These are phyloP conservation scores for Stenogyne calaminthoides DNA, from an alignment of 305 asterid genomes.

Conservation along the genomic window DNA sequence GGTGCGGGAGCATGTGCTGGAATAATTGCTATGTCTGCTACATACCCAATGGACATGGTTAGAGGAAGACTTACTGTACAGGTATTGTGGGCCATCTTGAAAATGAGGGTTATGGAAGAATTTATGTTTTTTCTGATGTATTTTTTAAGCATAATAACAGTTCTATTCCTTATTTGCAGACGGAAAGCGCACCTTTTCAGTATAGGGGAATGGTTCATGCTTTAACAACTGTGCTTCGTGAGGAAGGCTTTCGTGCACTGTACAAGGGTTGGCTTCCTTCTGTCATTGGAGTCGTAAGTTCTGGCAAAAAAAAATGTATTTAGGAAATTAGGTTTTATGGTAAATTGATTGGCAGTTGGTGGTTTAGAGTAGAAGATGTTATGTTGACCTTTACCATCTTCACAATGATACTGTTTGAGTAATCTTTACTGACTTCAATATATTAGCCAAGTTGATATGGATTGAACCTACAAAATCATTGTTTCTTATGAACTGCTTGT, in stretches of 20 bases:
- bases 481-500: neutral
- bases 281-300: constrained; percentile 97
- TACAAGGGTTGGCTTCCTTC: constrained; percentile 99
- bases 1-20: constrained; percentile 99
- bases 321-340: constrained; percentile 9
- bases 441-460: no score
- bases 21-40: constrained; percentile 99
- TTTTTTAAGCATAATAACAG: constrained; percentile 17
- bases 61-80: constrained; percentile 96
- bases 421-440: no score
- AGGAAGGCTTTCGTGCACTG: constrained; percentile 98
- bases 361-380: neutral
- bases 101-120: constrained; percentile 21
- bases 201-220: constrained; percentile 97
- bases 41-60: constrained; percentile 99
- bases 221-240: constrained; percentile 91
- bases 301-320: constrained; percentile 7
- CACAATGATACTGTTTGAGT: neutral
- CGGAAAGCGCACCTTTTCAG: constrained; percentile 83
- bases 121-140: constrained; percentile 15
- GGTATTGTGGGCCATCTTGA: constrained; percentile 45
- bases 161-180: constrained; percentile 51
- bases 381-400: neutral
- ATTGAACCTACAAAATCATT: no score
- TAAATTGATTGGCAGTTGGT: constrained; percentile 4